Percentiles rank a stretch among this genome's conserved stretches.
Conservation (phyloP, 257 asterid species). For the Przewalskia tangutica region DNA sequence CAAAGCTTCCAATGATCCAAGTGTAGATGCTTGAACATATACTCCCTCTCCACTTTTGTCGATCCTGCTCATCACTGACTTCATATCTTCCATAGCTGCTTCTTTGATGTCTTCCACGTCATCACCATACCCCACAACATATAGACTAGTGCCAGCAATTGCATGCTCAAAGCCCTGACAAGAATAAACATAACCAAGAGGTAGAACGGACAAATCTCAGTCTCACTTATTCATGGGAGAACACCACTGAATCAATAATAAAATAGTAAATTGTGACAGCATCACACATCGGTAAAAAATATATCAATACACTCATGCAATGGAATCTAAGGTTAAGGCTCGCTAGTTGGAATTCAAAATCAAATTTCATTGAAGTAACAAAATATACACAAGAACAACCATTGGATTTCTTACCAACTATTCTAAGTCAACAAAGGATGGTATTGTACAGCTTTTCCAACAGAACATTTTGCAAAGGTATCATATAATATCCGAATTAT, state of each 20-base stretch:
- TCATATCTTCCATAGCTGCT: slow-evolving; percentile 92
- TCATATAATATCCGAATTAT: neutral
- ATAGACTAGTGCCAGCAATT: slow-evolving; percentile 89
- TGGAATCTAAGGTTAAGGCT: neutral
- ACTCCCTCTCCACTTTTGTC: slow-evolving; percentile 94
- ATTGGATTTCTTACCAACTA: neutral
- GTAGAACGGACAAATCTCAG: neutral
- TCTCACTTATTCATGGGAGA: neutral
- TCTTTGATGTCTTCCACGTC: slow-evolving; percentile 70
- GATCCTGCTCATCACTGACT: slow-evolving; percentile 82
- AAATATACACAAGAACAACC: neutral
- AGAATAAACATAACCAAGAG: slow-evolving; percentile 4
- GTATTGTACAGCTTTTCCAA: neutral
- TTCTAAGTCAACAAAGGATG: neutral
- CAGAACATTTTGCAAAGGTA: neutral
- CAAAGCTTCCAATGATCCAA: slow-evolving; percentile 91
- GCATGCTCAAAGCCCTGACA: slow-evolving; percentile 95
- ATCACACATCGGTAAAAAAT: neutral
- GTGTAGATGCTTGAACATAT: slow-evolving; percentile 96
- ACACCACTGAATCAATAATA: neutral
- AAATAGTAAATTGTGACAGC: neutral
- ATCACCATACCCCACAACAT: slow-evolving; percentile 81
- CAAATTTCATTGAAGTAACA: neutral
- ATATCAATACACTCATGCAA: neutral
- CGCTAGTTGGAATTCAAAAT: neutral